These are phyloP conservation scores for Entrophospora sp. DNA, from an alignment of 192 early-diverging fungal genomes.

Conservation along the genomic window DNA sequence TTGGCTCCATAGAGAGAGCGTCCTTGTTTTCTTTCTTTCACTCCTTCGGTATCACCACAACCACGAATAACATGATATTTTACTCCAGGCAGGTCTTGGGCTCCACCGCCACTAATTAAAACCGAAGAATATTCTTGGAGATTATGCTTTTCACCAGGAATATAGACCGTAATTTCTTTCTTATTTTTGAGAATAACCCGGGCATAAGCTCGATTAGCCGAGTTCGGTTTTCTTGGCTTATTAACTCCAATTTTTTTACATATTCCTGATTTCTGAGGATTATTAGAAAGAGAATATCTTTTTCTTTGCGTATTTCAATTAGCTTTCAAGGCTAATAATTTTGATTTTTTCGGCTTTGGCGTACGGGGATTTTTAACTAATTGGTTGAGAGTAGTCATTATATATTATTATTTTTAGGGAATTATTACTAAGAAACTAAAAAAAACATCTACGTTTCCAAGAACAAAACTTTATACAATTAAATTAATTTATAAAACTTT, in stretches of 20 bases:
- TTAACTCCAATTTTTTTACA: conserved; percentile 92
- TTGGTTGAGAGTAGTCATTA: conserved; percentile 75
- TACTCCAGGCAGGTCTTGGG: conserved; percentile 96
- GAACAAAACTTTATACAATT: too few relatives aligned
- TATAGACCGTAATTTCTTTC: conserved; percentile 88
- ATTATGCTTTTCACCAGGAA: conserved; percentile 97
- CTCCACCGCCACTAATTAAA: conserved; percentile 88
- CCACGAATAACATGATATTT: conserved; percentile 90
- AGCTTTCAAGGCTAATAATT: conserved; percentile 75
- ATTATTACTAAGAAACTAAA: too few relatives aligned
- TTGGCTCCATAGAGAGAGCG: conserved; percentile 94
- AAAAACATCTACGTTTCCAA: too few relatives aligned
- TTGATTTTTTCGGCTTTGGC: conserved; percentile 50
- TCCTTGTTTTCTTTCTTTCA: conserved; percentile 68
- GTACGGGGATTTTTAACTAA: conserved; percentile 81
- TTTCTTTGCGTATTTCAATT: too few relatives aligned
- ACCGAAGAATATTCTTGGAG: conserved; percentile 94
- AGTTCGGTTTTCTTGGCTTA: conserved; percentile 98
- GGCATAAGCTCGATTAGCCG: conserved; percentile 88
- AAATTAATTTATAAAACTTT: too few relatives aligned
- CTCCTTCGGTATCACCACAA: conserved; percentile 90
- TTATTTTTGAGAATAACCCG: conserved; percentile 89
- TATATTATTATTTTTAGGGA: background rate
- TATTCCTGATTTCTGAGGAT: conserved; percentile 88
- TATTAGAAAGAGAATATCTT: too few relatives aligned